Base-by-base conservation (phyloP, 768 basidiomycete genomes). In the Strobilomyces echinocephalus region DNA sequence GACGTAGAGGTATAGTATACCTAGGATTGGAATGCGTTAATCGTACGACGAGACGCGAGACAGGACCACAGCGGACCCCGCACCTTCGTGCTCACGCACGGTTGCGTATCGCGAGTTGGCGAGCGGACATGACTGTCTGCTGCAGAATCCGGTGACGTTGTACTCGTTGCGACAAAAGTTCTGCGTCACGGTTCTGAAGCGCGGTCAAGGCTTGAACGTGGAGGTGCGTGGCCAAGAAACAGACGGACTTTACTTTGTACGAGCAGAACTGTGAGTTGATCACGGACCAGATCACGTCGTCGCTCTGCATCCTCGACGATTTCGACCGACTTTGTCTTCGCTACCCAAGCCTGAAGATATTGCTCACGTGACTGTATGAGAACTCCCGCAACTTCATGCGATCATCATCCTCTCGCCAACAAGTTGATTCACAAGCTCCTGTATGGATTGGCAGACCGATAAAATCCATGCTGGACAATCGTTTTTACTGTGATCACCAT, bases 141-240 rank as follows among this genome's bases (percentile, higher is more conserved):
- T 91, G 72, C 97, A 99, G 60, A 98, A 79, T 20, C 97, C 97
- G 11, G 95, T 95, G 26, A 97, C 87, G 70, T 99, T 99, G 77
- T 97, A 97, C 74, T 97, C 93, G 71, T 99, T 99, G 50, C 95
- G 79, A 73, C 97, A 98, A 74, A 99, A 98, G 68, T 97, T 97
- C 72, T 98, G 95, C 2, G 93, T 97, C 2, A 84, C 76, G 1
- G 95, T 95, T 72, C 94, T 95, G 68, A 14, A 15, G 33, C 56
- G 14, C 8, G 41, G 50, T 60, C 52, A 56, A 38, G 28, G 16
- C 49, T 61, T 49, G 56, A 58, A 44, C 38, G 9, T 39, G 18
- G 36, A n/a, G n/a, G 21, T n/a, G n/a, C n/a, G n/a, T n/a, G n/a
- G n/a, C n/a, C 24, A 10, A 35, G 14, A 46, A 52, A 43, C 10